A percentile compares a stretch with the other conserved stretches of the same genome.
Evolutionary conservation across 768 basidiomycete species (phyloP).

Genomic region (Suillus variegatus): DNA sequence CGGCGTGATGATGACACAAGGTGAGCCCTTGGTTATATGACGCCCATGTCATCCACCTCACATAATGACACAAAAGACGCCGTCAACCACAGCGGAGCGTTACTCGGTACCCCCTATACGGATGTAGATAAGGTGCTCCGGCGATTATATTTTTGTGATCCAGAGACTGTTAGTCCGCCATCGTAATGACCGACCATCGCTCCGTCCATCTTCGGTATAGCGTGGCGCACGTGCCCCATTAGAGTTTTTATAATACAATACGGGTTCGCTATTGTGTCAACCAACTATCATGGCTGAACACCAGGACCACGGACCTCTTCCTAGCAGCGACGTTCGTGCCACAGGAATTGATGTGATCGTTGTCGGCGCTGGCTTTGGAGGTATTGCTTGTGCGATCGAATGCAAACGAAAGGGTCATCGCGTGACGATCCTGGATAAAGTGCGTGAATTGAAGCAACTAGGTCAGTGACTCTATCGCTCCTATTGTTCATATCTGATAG

Average conservation of each 20-base stretch:
- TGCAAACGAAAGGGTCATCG: slow-evolving; percentile 24
- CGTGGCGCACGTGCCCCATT: neutral
- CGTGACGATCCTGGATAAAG: slow-evolving; percentile 24
- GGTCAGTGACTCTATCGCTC: slow-evolving; percentile 14
- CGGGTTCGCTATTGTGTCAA: neutral
- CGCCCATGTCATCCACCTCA: neutral
- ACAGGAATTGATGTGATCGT: slow-evolving; percentile 21
- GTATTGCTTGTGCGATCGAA: slow-evolving; percentile 31
- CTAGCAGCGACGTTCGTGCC: neutral
- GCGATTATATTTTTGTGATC: neutral
- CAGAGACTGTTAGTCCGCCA: neutral
- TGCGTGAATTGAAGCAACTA: slow-evolving; percentile 15
- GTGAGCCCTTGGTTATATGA: no score
- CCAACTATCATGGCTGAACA: neutral
- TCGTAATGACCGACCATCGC: neutral
- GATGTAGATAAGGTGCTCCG: neutral
- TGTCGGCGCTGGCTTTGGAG: slow-evolving; percentile 28
- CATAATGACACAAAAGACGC: neutral
- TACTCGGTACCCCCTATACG: neutral
- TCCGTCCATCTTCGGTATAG: neutral
- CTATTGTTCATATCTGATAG: slow-evolving; percentile 9
- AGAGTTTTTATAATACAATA: neutral
- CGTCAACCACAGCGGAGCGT: neutral
- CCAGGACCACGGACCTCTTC: neutral
- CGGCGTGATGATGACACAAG: no score